phyloP scores from a whole-genome alignment of 2,329 filamentous ascomycete species.

The Trichoderma atroviride region DNA sequence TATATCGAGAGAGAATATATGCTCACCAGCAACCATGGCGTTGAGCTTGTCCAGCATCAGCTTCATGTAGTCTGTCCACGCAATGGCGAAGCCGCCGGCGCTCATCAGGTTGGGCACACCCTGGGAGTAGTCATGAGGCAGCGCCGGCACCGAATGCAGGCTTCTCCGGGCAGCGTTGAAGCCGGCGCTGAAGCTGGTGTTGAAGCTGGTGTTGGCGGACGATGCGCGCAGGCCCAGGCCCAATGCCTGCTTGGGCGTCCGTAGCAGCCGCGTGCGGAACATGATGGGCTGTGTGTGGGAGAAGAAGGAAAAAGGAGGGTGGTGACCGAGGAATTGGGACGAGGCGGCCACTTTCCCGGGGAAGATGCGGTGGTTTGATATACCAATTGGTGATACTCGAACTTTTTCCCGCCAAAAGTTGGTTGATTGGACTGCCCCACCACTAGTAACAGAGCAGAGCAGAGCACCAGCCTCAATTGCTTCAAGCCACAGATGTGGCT shows the following conservation, averaged over 20 bases:
- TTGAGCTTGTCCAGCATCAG: conserved; percentile 78
- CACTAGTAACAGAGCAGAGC: background rate
- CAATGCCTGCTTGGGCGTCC: conserved; percentile 50
- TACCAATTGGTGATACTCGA: conserved; percentile 2
- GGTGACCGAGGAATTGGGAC: background rate
- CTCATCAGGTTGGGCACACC: conserved; percentile 73
- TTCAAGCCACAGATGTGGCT: background rate
- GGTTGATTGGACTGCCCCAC: conserved; percentile 15
- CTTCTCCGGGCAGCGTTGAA: conserved; percentile 41
- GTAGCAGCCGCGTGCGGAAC: conserved; percentile 60
- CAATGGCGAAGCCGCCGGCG: conserved; percentile 67
- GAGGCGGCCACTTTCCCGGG: background rate
- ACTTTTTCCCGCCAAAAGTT: conserved; percentile 22
- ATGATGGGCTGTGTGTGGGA: conserved; percentile 38
- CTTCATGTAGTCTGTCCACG: conserved; percentile 82
- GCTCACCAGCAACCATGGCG: conserved; percentile 68
- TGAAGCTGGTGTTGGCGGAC: conserved; percentile 29
- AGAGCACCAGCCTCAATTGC: background rate
- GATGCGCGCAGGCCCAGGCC: conserved; percentile 41
- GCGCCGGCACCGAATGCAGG: conserved; percentile 50
- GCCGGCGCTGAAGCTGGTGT: background rate
- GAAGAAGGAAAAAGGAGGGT: background rate
- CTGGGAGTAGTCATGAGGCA: conserved; percentile 50
- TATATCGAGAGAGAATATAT: background rate
- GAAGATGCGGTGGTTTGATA: background rate